phyloP scores from a whole-genome alignment of 257 asterid species.

The Gentiana macrophylla region DNA sequence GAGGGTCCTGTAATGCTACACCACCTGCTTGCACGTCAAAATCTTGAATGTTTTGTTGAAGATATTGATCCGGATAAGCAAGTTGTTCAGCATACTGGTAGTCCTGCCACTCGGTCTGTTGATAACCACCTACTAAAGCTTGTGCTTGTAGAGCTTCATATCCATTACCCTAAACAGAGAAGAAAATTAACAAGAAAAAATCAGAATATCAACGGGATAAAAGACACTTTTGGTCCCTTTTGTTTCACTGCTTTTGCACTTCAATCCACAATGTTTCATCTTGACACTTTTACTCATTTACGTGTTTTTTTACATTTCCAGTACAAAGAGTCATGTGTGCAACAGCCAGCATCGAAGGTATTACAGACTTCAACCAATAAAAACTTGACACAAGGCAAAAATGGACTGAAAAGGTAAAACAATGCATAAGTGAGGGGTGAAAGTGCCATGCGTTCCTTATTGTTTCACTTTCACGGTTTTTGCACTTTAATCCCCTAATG shows the following conservation, averaged over 20 bases:
- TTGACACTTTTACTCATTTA: too few species aligned
- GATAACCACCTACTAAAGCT: slow-evolving; percentile 62
- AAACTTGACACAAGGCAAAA: too few species aligned
- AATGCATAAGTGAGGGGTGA: too few species aligned
- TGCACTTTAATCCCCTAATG: too few species aligned
- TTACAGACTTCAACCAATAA: too few species aligned
- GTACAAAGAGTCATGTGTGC: too few species aligned
- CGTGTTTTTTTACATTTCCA: too few species aligned
- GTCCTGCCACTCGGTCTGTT: slow-evolving; percentile 77
- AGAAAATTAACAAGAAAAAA: neutral
- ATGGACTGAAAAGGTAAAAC: too few species aligned
- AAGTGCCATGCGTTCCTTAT: too few species aligned
- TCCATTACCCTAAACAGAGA: slow-evolving; percentile 39
- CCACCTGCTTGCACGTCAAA: slow-evolving; percentile 63
- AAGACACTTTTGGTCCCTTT: neutral
- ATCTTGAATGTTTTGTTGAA: slow-evolving; percentile 63
- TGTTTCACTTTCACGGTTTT: too few species aligned
- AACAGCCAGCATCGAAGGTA: too few species aligned
- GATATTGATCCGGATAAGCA: slow-evolving; percentile 83
- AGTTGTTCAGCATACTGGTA: slow-evolving; percentile 83
- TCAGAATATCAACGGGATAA: neutral
- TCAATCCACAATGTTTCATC: too few species aligned
- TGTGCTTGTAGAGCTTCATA: slow-evolving; percentile 76
- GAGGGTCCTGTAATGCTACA: slow-evolving; percentile 53
- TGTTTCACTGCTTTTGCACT: neutral